phyloP scores from a whole-genome alignment of 202 grass and related monocot species.

The Tripidium arundinaceum region DNA sequence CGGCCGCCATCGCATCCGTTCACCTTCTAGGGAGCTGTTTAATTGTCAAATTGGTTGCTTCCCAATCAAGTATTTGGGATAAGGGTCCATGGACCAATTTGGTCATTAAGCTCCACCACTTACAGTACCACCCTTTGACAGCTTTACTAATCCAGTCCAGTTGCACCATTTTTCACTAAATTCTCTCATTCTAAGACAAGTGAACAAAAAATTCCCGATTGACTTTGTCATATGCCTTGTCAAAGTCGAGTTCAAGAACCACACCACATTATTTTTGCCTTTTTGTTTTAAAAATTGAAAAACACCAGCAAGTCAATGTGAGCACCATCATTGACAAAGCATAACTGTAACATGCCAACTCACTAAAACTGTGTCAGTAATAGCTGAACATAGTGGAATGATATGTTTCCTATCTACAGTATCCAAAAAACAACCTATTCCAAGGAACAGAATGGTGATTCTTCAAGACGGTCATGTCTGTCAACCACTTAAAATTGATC shows the following conservation, averaged over 20 bases:
- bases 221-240: too few relatives aligned
- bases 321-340: background rate
- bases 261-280: too few relatives aligned
- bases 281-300: background rate
- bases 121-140: background rate
- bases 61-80: too few relatives aligned
- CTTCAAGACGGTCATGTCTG: background rate
- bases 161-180: background rate
- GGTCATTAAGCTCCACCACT: background rate
- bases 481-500: background rate
- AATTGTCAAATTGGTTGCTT: too few relatives aligned
- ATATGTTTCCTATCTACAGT: background rate
- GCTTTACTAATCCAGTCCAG: background rate
- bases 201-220: too few relatives aligned
- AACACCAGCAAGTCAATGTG: background rate
- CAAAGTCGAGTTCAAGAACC: too few relatives aligned
- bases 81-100: background rate
- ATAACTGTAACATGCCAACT: slow-evolving; percentile 1
- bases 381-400: background rate
- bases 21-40: too few relatives aligned
- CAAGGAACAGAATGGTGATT: background rate
- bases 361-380: slow-evolving; percentile 18
- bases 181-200: background rate
- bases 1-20: too few relatives aligned
- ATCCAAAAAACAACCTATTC: slow-evolving; percentile 18